Percentiles rank a stretch among this genome's conserved stretches.
phyloP scores from a whole-genome alignment of 2,329 filamentous ascomycete species.

The Xylariaceae sp. region DNA sequence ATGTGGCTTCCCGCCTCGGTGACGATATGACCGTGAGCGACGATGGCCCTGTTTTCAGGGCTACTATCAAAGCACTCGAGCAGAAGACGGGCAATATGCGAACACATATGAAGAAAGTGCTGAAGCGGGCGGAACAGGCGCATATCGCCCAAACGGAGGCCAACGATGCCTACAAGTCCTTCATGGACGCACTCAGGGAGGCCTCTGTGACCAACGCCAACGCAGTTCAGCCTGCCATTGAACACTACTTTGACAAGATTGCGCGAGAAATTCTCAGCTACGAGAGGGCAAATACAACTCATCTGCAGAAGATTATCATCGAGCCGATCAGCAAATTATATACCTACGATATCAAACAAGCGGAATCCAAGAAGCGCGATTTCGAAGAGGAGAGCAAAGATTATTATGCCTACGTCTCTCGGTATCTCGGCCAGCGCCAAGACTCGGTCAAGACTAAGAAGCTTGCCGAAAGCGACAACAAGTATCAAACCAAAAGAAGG shows the following conservation, averaged over 20 bases:
- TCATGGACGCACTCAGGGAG: constrained; percentile 83
- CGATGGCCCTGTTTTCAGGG: constrained; percentile 91
- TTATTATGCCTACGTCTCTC: constrained; percentile 92
- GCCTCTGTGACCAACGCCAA: constrained; percentile 89
- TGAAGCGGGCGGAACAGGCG: constrained; percentile 90
- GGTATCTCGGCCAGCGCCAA: constrained; percentile 93
- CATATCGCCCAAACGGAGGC: constrained; percentile 75
- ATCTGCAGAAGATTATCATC: constrained; percentile 90
- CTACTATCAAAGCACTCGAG: constrained; percentile 93
- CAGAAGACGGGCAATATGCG: constrained; percentile 96
- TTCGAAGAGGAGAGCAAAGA: constrained; percentile 99
- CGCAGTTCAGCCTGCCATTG: constrained; percentile 92
- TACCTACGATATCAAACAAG: constrained; percentile 94
- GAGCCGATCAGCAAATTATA: constrained; percentile 91
- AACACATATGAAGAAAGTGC: constrained; percentile 88
- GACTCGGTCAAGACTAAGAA: constrained; percentile 98
- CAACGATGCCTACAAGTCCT: constrained; percentile 79
- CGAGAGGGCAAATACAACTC: constrained; percentile 77
- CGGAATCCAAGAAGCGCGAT: constrained; percentile 92
- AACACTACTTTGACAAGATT: constrained; percentile 98
- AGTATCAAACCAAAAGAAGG: constrained; percentile 89
- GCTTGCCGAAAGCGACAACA: constrained; percentile 87
- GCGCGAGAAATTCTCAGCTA: constrained; percentile 85
- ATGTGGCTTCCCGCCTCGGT: constrained; percentile 78
- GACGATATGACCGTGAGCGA: constrained; percentile 84